These are phyloP conservation scores for Boletus reticulatus DNA, from an alignment of 768 basidiomycete genomes.

Conservation along the genomic window DNA sequence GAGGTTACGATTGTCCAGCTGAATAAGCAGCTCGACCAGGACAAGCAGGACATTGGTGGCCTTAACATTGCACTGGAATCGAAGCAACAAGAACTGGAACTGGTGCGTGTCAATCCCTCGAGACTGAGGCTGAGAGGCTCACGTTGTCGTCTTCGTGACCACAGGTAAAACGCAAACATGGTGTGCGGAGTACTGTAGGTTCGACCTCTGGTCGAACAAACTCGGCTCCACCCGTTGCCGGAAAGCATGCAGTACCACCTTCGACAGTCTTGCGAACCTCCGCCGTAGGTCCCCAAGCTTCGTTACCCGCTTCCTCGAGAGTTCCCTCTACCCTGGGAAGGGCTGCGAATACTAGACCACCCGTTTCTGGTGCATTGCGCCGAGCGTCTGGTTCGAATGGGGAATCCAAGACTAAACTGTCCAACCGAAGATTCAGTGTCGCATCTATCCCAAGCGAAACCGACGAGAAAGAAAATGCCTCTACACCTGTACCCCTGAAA, in stretches of 20 bases:
- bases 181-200: slow-evolving; percentile 54
- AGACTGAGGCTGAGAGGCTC: background rate
- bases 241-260: slow-evolving; percentile 49
- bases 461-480: slow-evolving; percentile 62
- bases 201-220: slow-evolving; percentile 58
- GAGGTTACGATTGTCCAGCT: slow-evolving; percentile 78
- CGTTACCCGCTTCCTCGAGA: slow-evolving; percentile 35
- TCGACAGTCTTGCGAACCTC: slow-evolving; percentile 34
- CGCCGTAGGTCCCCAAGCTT: slow-evolving; percentile 30
- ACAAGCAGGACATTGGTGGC: slow-evolving; percentile 78
- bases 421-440: slow-evolving; percentile 32
- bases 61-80: slow-evolving; percentile 90
- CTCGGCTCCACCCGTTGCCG: slow-evolving; percentile 19
- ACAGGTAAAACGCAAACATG: slow-evolving; percentile 64
- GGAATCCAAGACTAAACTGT: slow-evolving; percentile 34
- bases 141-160: background rate
- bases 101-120: slow-evolving; percentile 49
- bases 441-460: slow-evolving; percentile 42
- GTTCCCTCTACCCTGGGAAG: slow-evolving; percentile 32
- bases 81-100: slow-evolving; percentile 91
- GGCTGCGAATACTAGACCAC: slow-evolving; percentile 15
- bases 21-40: slow-evolving; percentile 59
- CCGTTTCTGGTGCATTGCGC: slow-evolving; percentile 16
- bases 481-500: slow-evolving; percentile 22
- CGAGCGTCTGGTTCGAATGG: slow-evolving; percentile 32